A percentile compares a stretch with the other conserved stretches of the same genome.
Evolutionary conservation across 164 flowering plant genomes (phyloP).

Genomic region (Nymphaea colorata): DNA sequence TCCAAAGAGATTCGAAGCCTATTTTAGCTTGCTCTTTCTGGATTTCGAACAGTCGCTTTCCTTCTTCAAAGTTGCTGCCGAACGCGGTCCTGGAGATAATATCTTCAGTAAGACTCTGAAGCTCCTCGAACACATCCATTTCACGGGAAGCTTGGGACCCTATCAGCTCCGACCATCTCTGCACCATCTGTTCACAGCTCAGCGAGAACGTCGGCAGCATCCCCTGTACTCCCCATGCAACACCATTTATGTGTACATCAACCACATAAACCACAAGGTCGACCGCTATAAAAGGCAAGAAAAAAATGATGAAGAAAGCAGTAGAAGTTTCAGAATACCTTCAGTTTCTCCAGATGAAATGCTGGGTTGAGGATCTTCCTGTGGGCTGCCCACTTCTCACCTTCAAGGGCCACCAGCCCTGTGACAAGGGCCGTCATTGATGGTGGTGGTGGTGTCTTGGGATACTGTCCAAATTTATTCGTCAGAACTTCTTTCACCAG

Average conservation of each 20-base stretch:
- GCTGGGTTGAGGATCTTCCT: constrained; percentile 44
- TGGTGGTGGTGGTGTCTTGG: constrained; percentile 1
- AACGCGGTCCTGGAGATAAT: constrained; percentile 40
- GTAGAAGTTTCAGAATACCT: constrained; percentile 18
- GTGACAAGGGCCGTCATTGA: neutral
- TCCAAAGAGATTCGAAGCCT: constrained; percentile 15
- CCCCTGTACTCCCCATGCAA: constrained; percentile 11
- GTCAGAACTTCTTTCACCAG: constrained; percentile 6
- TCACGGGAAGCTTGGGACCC: constrained; percentile 18
- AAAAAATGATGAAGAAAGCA: too few species aligned
- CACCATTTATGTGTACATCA: too few species aligned
- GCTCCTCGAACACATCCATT: constrained; percentile 34
- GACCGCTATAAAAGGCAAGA: too few species aligned
- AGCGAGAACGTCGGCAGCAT: constrained; percentile 27
- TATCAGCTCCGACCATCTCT: constrained; percentile 23
- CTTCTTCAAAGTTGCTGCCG: constrained; percentile 43
- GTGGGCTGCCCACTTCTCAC: constrained; percentile 42
- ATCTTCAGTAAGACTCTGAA: constrained; percentile 29
- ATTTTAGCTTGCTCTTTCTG: constrained; percentile 27
- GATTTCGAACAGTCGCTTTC: constrained; percentile 33
- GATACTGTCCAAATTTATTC: constrained; percentile 4
- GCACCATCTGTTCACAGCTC: constrained; percentile 23
- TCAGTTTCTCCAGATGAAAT: constrained; percentile 36
- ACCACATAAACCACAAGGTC: too few species aligned
- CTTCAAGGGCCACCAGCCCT: constrained; percentile 22